Percentiles rank a stretch among this genome's conserved stretches.
Evolutionary conservation across 2,329 filamentous ascomycete species (phyloP).

Genomic region (Penicillium sp.): DNA sequence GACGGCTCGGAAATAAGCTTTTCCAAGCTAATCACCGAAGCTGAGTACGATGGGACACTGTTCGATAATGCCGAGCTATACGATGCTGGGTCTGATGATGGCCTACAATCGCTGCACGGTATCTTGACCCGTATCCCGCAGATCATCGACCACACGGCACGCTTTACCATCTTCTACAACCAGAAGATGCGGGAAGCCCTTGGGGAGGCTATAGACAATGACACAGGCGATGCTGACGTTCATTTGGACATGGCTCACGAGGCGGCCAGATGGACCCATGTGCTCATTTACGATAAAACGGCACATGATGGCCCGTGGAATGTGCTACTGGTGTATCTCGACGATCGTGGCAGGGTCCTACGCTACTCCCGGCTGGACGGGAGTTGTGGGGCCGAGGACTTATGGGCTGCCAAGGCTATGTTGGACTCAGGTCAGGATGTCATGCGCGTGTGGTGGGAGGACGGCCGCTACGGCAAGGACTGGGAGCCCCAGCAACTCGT

Average conservation of each 20-base stretch:
- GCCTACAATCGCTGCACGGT: neutral
- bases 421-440: neutral
- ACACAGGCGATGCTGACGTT: neutral
- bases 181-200: neutral
- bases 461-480: neutral
- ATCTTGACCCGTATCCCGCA: neutral
- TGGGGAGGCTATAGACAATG: neutral
- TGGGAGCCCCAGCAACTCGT: neutral
- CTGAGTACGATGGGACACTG: neutral
- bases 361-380: constrained; percentile 1
- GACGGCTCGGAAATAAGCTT: neutral
- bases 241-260: neutral
- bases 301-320: neutral
- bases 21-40: neutral
- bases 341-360: neutral
- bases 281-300: neutral
- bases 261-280: neutral
- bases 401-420: neutral
- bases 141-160: neutral
- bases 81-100: neutral
- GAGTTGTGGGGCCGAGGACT: neutral
- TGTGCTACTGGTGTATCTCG: neutral
- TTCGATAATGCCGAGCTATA: neutral
- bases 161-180: neutral
- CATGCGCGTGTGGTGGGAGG: neutral